Percentiles rank a stretch among this genome's conserved stretches.
Evolutionary conservation across 2,329 filamentous ascomycete genomes (phyloP).

Genomic region (Aspergillus amoenus): DNA sequence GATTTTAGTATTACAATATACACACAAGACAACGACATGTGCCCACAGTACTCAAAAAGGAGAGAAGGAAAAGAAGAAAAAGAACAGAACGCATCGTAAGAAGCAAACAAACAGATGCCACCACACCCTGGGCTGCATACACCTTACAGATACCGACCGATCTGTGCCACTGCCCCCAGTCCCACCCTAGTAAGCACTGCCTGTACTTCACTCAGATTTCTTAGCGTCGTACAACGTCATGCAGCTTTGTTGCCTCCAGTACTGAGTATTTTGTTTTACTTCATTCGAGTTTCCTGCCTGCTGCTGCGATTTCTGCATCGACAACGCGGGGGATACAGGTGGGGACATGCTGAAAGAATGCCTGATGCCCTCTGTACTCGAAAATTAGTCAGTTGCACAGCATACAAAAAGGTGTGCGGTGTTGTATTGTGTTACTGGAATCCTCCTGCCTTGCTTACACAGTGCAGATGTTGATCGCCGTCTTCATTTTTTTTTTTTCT

Average conservation of each 20-base stretch:
- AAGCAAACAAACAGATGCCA: not conserved
- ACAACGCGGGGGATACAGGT: not conserved
- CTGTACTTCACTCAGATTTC: not conserved
- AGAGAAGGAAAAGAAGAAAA: not conserved
- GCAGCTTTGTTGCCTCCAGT: constrained; percentile 8
- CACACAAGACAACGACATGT: not conserved
- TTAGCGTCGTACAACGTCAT: constrained; percentile 17
- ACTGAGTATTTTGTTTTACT: not conserved
- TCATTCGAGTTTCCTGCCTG: not conserved
- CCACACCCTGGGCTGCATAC: not conserved
- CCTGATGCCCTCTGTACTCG: not conserved
- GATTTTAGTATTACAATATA: not conserved
- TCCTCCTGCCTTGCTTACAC: not conserved
- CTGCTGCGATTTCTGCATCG: not conserved
- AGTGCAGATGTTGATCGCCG: not conserved
- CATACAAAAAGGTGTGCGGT: not conserved
- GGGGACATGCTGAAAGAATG: too few relatives aligned
- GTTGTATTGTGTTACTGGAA: not conserved
- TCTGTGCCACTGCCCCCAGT: not conserved
- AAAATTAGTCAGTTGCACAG: not conserved
- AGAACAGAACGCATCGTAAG: not conserved
- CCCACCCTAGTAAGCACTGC: not conserved
- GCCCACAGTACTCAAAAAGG: not conserved
- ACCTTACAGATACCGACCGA: not conserved
- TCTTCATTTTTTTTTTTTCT: not conserved